These are phyloP conservation scores for Protomyces gravidus DNA, from an alignment of 1,139 yeast genomes.

Conservation along the genomic window DNA sequence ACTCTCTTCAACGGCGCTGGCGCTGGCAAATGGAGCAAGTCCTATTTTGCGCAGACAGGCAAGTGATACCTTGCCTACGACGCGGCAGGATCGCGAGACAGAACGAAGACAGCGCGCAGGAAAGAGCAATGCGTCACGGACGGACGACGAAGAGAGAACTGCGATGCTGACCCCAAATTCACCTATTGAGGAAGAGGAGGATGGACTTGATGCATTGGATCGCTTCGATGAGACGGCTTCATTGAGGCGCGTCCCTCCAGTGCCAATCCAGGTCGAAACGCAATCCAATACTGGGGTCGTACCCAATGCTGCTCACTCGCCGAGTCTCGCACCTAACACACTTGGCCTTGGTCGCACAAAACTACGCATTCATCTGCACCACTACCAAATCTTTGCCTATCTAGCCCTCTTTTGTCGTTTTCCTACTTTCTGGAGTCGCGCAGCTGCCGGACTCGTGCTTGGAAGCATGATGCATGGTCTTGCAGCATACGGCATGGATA, in stretches of 20 bases:
- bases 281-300: background rate
- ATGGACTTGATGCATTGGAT: background rate
- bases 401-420: conserved; percentile 26
- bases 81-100: background rate
- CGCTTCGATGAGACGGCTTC: background rate
- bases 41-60: background rate
- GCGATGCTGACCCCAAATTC: background rate
- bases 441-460: conserved; percentile 21
- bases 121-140: background rate
- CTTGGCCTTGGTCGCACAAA: background rate
- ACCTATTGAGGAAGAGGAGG: background rate
- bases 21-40: background rate
- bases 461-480: conserved; percentile 24
- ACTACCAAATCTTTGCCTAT: conserved; percentile 26
- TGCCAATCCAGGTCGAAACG: background rate
- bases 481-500: conserved; percentile 23
- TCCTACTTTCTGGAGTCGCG: conserved; percentile 13
- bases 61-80: background rate
- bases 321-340: background rate
- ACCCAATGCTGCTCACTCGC: background rate
- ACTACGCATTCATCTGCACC: conserved; percentile 20
- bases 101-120: background rate
- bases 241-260: conserved; percentile 10
- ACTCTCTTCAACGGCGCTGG: background rate
- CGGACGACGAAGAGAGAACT: background rate